Base-by-base conservation (phyloP, 2,329 filamentous ascomycete species). In the Podosphaera fusca region DNA sequence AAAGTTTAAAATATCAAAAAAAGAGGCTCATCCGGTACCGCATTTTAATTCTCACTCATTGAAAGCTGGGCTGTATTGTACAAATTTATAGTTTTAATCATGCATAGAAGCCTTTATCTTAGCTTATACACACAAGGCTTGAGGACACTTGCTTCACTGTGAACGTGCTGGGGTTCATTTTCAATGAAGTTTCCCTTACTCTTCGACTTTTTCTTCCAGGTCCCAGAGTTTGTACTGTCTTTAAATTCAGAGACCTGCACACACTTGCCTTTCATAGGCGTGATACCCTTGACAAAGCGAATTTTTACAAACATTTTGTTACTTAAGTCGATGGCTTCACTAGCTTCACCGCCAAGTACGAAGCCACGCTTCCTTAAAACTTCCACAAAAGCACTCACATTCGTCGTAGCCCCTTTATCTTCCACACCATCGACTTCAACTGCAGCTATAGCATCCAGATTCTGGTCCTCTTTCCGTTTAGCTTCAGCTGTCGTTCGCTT, bases 231-330 rank as follows among this genome's bases (percentile, higher is more conserved):
- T 53, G 75, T 73, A 58, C 78, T 71, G 33, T 75, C 76, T 56
- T 75, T 64, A 34, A 60, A 62, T 61, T 65, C 63, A 31, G 64
- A 61, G 21, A 69, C 67, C 56, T 71, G 74, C 12, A 74, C 79
- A 61, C 84, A 80, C 72, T 94, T 94, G 31, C 88, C 88, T 67
- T 81, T 83, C 1, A 75, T 75, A 0, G 89, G 84, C 50, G 80
- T 73, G 29, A 80, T 80, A n/a, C 77, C 80, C 73, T 96, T 98
- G 64, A 89, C 74, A 70, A 98, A 98, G 64, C 84, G 81, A 87
- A 98, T 90, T 72, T 84, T 87, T 63, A 96, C 90, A 73, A 98
- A 98, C 92, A 98, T 98, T 72, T 85, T 94, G 72, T 98, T 98
- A 57, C 77, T 79, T 65, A 94, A 72, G 71, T 98, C 88, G 8